Evolutionary conservation across 2,329 filamentous ascomycete species (phyloP), one percentile per base, ranked within the genome.

Genomic region (Arthrobotrys musiformis): DNA sequence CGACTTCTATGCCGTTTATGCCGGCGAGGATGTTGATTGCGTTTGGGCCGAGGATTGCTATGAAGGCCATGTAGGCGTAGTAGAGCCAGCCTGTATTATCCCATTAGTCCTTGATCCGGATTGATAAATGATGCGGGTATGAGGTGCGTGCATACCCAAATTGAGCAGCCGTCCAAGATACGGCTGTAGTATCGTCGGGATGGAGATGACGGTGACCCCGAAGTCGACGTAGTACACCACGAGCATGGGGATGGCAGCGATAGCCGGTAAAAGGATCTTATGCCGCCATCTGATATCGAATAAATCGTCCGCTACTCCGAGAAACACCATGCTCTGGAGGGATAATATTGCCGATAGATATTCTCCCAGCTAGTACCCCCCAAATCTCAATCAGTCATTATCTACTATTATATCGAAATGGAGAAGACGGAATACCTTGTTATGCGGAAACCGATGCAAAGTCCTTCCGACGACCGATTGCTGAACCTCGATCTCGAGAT

Each of bases 21-120:
- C 95, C 95, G 0, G 95, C 95, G n/a, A 99, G 87, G 85, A 99
- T 99, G 86, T 99, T 99, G 88, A 99, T 99, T 84, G 93, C 93
- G 85, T 99, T 98, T 5, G 95, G 94, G 80, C 93, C 97, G 86
- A 99, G 99, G 84, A 99, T 99, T 82, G 94, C 92, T 80, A 99
- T 89, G 70, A 92, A 91, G 63, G 93, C 93, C 95, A 99, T 99
- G 87, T 98, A 99, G 82, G 91, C 86, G 85, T 99, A 99, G 88
- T 99, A 99, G 19, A 79, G 75, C 79, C 79, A 81, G 22, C 72
- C 72, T 70, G 26, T 22, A 24, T 4, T 28, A 26, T 58, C 11
- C 11, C 17, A 28, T 40, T 19, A 26, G 17, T 19, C 11, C 17
- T 50, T 22, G 28, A 2, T 11, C 9, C 8, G 19, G 11, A n/a